These are phyloP conservation scores for Barnettozyma hawaiiensis DNA, from an alignment of 1,139 yeast species.

Conservation along the genomic window DNA sequence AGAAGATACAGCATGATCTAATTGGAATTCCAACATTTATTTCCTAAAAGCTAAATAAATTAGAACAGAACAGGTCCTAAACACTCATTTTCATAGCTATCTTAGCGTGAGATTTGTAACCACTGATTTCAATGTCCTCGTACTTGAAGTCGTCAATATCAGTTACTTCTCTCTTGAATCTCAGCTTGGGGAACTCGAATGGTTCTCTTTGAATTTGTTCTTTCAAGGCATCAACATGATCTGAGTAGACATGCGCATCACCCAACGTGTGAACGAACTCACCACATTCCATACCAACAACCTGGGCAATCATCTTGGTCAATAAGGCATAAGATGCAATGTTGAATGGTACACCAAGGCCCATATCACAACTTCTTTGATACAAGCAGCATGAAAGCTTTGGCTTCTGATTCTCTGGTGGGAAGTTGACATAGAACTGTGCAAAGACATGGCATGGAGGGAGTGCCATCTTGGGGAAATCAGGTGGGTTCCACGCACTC, in stretches of 20 bases:
- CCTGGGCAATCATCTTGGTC: slow-evolving; percentile 92
- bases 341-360: slow-evolving; percentile 96
- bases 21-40: not conserved
- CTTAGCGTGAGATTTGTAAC: slow-evolving; percentile 74
- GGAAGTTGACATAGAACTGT: slow-evolving; percentile 87
- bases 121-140: slow-evolving; percentile 79
- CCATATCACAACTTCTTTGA: slow-evolving; percentile 99
- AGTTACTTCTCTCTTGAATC: slow-evolving; percentile 59
- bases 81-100: slow-evolving; percentile 86
- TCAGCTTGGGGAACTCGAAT: slow-evolving; percentile 69
- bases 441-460: slow-evolving; percentile 98
- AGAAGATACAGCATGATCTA: slow-evolving; percentile 25
- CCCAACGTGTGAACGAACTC: slow-evolving; percentile 95
- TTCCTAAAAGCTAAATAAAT: not conserved
- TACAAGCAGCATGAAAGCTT: slow-evolving; percentile 81
- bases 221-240: slow-evolving; percentile 85
- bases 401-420: slow-evolving; percentile 56
- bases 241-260: slow-evolving; percentile 90
- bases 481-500: slow-evolving; percentile 99
- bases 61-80: too few relatives aligned
- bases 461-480: slow-evolving; percentile 85
- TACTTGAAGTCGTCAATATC: slow-evolving; percentile 80
- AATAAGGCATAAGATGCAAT: slow-evolving; percentile 93
- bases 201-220: slow-evolving; percentile 76
- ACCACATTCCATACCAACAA: slow-evolving; percentile 90